Evolutionary conservation across 2,329 filamentous ascomycete genomes (phyloP).

Genomic region (Samsoniella hepiali): DNA sequence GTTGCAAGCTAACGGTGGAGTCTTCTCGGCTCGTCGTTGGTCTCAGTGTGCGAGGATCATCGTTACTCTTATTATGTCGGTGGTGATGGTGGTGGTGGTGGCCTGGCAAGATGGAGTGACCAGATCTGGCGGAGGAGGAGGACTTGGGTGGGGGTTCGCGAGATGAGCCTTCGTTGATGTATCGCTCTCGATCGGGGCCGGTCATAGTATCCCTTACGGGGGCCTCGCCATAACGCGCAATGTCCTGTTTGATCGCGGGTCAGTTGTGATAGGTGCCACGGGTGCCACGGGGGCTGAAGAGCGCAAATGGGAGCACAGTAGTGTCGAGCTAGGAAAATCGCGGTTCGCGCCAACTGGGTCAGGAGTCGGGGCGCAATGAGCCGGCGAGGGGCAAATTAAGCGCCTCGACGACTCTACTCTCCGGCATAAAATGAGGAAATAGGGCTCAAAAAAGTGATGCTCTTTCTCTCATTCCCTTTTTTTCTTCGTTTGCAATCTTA

Average conservation of each 20-base stretch:
- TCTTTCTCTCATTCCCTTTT: not conserved
- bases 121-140: constrained; percentile 59
- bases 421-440: not conserved
- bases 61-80: constrained; percentile 67
- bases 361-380: constrained; percentile 11
- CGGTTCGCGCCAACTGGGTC: constrained; percentile 15
- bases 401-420: not conserved
- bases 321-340: not conserved
- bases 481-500: constrained; percentile 30
- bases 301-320: not conserved
- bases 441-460: constrained; percentile 24
- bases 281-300: constrained; percentile 1
- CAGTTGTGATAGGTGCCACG: constrained; percentile 20
- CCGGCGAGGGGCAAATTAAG: constrained; percentile 17
- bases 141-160: constrained; percentile 55
- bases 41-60: constrained; percentile 62
- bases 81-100: constrained; percentile 50
- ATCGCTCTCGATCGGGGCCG: constrained; percentile 67
- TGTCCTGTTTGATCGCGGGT: constrained; percentile 52
- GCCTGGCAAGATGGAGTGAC: constrained; percentile 44
- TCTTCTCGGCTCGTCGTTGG: constrained; percentile 77
- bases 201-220: constrained; percentile 69
- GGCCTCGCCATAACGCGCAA: constrained; percentile 72
- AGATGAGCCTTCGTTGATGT: constrained; percentile 47
- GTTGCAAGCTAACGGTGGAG: constrained; percentile 49